Percentiles rank a stretch among this genome's conserved stretches.
Evolutionary conservation across 2,329 filamentous ascomycete genomes (phyloP).

Genomic region (Cladorrhinum sp.): DNA sequence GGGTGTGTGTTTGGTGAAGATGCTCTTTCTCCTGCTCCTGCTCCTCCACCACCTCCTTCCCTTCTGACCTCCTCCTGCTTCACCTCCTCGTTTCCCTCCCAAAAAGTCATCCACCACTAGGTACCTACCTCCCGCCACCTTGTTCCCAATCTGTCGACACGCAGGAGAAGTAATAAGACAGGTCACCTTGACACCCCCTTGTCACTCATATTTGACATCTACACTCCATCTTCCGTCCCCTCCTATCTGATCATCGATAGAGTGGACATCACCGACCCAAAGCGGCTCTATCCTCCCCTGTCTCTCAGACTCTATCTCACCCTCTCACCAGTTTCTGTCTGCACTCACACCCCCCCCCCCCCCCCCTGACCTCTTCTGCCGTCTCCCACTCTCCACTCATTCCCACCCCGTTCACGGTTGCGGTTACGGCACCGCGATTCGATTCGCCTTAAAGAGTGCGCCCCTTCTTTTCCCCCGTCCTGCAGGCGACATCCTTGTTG

Average conservation of each 20-base stretch:
- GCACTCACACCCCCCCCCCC: slow-evolving; percentile 3
- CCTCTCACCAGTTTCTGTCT: background rate
- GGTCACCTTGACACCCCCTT: background rate
- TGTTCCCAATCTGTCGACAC: slow-evolving; percentile 14
- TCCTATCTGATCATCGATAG: slow-evolving; percentile 28
- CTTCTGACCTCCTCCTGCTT: background rate
- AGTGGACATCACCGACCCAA: slow-evolving; percentile 7
- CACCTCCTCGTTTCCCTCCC: background rate
- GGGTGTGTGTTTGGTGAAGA: slow-evolving; percentile 3
- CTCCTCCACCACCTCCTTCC: background rate
- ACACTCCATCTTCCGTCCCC: slow-evolving; percentile 4
- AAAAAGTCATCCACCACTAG: slow-evolving; percentile 1
- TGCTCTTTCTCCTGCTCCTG: background rate
- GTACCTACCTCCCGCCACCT: too few relatives aligned
- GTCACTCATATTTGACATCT: slow-evolving; percentile 2
- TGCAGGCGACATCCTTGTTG: slow-evolving; percentile 10
- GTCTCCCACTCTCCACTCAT: background rate
- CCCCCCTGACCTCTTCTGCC: too few relatives aligned
- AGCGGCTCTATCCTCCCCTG: slow-evolving; percentile 12
- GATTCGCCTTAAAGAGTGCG: slow-evolving; percentile 17
- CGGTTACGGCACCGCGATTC: background rate
- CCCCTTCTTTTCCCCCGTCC: slow-evolving; percentile 13
- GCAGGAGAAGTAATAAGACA: slow-evolving; percentile 19
- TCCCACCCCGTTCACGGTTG: background rate
- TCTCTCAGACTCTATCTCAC: slow-evolving; percentile 4